Evolutionary conservation across 2,329 filamentous ascomycete genomes (phyloP).

Genomic region (Pleomassaria siparia): DNA sequence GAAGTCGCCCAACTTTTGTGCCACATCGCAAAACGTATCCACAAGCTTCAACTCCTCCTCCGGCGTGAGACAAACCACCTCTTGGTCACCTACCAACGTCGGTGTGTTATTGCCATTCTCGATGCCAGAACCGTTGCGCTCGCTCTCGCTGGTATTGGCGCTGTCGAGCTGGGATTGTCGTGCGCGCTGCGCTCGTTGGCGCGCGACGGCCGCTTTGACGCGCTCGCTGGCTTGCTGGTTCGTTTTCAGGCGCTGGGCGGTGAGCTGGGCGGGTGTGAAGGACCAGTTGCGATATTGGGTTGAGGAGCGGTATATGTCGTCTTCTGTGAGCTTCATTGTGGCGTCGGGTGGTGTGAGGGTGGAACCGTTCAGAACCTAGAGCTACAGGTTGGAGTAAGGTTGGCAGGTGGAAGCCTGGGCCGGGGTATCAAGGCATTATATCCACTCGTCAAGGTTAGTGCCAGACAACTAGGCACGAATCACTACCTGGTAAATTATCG

Average conservation of each 20-base stretch:
- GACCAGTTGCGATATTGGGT: constrained; percentile 94
- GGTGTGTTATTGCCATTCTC: constrained; percentile 40
- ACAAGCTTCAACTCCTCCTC: constrained; percentile 83
- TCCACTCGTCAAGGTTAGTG: no score
- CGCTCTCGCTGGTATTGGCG: constrained; percentile 20
- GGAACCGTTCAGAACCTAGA: constrained; percentile 3
- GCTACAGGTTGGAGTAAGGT: neutral
- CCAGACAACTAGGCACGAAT: no score
- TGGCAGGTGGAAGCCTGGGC: neutral
- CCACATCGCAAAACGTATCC: constrained; percentile 71
- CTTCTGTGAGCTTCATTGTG: constrained; percentile 69
- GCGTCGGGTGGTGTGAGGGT: constrained; percentile 23
- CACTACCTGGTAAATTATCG: no score
- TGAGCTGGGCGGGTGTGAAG: constrained; percentile 73
- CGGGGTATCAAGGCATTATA: neutral
- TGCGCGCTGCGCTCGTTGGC: constrained; percentile 45
- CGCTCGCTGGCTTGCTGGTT: constrained; percentile 76
- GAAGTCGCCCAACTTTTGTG: constrained; percentile 55
- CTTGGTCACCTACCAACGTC: constrained; percentile 40
- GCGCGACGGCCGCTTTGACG: constrained; percentile 59
- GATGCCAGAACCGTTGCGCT: constrained; percentile 21
- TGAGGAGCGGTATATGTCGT: constrained; percentile 85
- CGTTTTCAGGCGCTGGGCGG: constrained; percentile 72
- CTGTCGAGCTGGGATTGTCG: constrained; percentile 36
- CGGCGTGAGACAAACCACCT: constrained; percentile 77